A percentile compares a stretch with the other conserved stretches of the same genome.
Conservation (phyloP, 805 yeast species). For the Pichia insulana region DNA sequence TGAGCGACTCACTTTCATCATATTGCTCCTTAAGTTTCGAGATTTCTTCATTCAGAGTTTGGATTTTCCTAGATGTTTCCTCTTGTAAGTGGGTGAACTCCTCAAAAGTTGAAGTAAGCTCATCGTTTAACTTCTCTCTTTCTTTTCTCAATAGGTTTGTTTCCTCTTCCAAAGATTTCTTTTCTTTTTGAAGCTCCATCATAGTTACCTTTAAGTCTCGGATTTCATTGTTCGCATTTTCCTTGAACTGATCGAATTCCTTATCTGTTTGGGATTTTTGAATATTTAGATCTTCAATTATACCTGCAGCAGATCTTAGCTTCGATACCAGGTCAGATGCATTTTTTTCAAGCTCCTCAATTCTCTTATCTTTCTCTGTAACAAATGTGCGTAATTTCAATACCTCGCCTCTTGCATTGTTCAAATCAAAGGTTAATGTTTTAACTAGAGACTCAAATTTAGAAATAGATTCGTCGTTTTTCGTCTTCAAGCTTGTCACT, state of each 20-base stretch:
- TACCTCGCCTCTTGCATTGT: constrained; percentile 19
- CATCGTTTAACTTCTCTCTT: constrained; percentile 13
- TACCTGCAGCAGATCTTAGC: constrained; percentile 22
- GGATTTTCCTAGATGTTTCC: constrained; percentile 10
- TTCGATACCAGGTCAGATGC: constrained; percentile 15
- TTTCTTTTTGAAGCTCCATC: constrained; percentile 11
- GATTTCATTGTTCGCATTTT: constrained; percentile 1
- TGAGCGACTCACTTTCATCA: background rate
- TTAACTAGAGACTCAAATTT: constrained; percentile 16
- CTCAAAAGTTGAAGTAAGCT: constrained; percentile 17
- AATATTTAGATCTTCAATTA: constrained; percentile 19
- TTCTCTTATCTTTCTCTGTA: constrained; percentile 19
- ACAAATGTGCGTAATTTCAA: constrained; percentile 18
- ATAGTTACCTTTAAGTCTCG: background rate
- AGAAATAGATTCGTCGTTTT: constrained; percentile 18
- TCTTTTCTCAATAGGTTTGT: constrained; percentile 11
- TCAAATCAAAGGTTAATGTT: constrained; percentile 14
- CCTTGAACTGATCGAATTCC: constrained; percentile 12
- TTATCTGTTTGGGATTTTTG: constrained; percentile 17
- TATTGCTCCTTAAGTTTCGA: background rate
- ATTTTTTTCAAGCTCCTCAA: constrained; percentile 19
- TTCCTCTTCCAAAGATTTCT: constrained; percentile 14
- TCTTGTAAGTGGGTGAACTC: constrained; percentile 16
- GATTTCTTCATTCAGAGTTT: background rate
- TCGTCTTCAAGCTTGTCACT: constrained; percentile 18